Conservation (phyloP, 2,329 filamentous ascomycete genomes). For the Lizonia empirigonia region DNA sequence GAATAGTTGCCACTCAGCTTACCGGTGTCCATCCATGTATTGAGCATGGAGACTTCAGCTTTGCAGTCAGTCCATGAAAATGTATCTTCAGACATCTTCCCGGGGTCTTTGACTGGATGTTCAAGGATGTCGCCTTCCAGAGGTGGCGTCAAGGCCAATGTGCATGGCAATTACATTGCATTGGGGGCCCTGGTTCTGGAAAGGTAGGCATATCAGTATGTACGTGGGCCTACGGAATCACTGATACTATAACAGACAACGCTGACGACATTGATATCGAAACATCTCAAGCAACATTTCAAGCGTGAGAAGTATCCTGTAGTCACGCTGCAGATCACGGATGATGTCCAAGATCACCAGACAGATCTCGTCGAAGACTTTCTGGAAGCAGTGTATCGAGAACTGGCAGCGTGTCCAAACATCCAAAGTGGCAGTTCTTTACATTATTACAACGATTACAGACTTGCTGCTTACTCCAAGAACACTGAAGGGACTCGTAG, state of each 20-base stretch:
- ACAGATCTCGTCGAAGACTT: slow-evolving; percentile 18
- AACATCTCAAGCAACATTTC: not conserved
- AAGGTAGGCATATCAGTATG: slow-evolving; percentile 14
- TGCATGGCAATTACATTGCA: slow-evolving; percentile 27
- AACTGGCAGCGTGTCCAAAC: not conserved
- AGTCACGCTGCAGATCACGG: slow-evolving; percentile 1
- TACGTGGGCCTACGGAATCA: not conserved
- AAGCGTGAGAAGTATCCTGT: not conserved
- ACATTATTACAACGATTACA: slow-evolving; percentile 8
- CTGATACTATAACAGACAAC: slow-evolving; percentile 8
- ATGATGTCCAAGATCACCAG: slow-evolving; percentile 5
- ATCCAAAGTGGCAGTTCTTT: slow-evolving; percentile 2
- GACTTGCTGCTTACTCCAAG: not conserved
- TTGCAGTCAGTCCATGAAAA: not conserved
- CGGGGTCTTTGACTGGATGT: slow-evolving; percentile 22
- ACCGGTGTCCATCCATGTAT: not conserved
- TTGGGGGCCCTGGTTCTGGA: slow-evolving; percentile 27
- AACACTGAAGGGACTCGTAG: slow-evolving; percentile 1
- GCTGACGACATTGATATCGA: not conserved
- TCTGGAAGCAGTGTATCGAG: slow-evolving; percentile 11
- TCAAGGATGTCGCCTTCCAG: slow-evolving; percentile 12
- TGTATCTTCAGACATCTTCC: slow-evolving; percentile 24
- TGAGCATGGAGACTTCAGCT: not conserved
- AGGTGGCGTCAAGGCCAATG: slow-evolving; percentile 12
- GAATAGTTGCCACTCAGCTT: not conserved